A percentile compares a stretch with the other conserved stretches of the same genome.
phyloP scores from a whole-genome alignment of 164 flowering plant species.

The Magnolia sinica region DNA sequence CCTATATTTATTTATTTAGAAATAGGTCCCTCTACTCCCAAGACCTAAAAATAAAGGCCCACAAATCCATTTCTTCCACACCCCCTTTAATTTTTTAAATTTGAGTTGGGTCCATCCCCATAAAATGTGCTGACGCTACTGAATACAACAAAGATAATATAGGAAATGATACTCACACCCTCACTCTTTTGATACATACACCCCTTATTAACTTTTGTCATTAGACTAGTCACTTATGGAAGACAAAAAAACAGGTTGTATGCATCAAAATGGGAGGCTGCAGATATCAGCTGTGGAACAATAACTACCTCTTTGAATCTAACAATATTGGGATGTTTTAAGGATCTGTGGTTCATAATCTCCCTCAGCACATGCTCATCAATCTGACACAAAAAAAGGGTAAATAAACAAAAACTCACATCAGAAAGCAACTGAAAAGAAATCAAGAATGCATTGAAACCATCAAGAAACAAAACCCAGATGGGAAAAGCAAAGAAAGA shows the following conservation, averaged over 20 bases:
- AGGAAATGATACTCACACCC: not conserved
- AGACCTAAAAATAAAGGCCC: not conserved
- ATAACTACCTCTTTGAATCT: constrained; percentile 66
- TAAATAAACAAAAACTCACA: constrained; percentile 12
- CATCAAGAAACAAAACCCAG: constrained; percentile 2
- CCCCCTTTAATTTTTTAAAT: not conserved
- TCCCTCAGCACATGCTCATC: constrained; percentile 85
- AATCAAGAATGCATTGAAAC: not conserved
- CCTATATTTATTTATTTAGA: not conserved
- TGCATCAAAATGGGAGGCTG: not conserved
- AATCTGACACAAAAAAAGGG: constrained; percentile 38
- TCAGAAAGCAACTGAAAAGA: not conserved
- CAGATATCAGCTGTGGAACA: not conserved
- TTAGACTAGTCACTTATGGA: too few relatives aligned
- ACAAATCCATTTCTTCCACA: not conserved
- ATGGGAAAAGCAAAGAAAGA: not conserved
- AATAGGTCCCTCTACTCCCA: not conserved
- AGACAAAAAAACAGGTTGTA: not conserved
- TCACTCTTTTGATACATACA: too few relatives aligned
- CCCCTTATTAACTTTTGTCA: too few relatives aligned
- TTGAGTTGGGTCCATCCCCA: not conserved
- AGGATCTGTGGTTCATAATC: constrained; percentile 78
- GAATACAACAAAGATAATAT: not conserved
- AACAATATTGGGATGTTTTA: constrained; percentile 70
- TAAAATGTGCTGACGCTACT: not conserved